Evolutionary conservation across 768 basidiomycete species (phyloP), one percentile per base, ranked within the genome.

Genomic region (Tulasnella calospora): DNA sequence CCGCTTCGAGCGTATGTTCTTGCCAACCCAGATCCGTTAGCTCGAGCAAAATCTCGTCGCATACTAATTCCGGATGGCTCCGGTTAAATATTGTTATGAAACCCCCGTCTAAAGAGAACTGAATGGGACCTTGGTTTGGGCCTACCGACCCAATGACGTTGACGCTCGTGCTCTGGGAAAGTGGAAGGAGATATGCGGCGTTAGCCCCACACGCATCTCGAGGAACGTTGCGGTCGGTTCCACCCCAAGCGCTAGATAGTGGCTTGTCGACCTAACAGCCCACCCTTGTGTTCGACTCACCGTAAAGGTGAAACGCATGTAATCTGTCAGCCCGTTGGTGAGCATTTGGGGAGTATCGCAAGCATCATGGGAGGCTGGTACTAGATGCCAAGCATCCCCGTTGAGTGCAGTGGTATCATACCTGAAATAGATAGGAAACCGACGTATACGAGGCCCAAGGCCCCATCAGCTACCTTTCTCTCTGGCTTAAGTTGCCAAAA

Each of bases 261-360:
- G 38, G 38, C 38, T 40, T 40, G 38, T 10, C 5, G 10, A 40
- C 5, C 10, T 3, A 40, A 40, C 38, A 3, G 38, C 5, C 38
- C 38, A 10, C 38, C 38, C 38, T 10, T 10, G 38, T 40, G 38
- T 3, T 40, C 10, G 38, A 40, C 38, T 3, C 38, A 40, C 38
- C 38, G 71, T 71, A 44, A 71, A 71, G 3, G 71, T 71, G 71
- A 71, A 71, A 38, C n/a, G 40, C 71, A 71, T 71, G 71, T 3
- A 71, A n/a, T 71, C 71, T 10, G 13, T 30, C 71, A 38, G 6
- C 23, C 71, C 17, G 9, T 23, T 5, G 36, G 71, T 71, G 71
- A 71, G 71, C 41, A 27, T 36, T 17, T 71, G 71, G 15, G 71
- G 36, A 46, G 51, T 47, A 40, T 69, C 35, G 9, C 35, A 76